Base-by-base conservation (phyloP, 176 grass and related monocot genomes). In the Rhynchospora breviuscula region DNA sequence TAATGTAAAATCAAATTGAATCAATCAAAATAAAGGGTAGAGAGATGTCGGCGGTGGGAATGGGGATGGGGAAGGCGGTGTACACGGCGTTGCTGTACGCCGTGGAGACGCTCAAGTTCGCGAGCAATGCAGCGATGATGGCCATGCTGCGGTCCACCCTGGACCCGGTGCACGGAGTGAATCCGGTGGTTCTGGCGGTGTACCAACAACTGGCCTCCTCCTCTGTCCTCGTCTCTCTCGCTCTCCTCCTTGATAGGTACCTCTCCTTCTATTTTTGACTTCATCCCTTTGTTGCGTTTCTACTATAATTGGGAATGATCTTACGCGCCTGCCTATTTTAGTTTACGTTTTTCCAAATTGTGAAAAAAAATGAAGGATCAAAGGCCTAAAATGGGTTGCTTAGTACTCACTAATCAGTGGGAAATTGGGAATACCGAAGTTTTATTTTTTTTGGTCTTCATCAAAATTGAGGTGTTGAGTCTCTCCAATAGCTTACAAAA, bases 121-220 rank as follows among this genome's bases (percentile, higher is more conserved):
- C 47, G 10, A 45, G 63, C 33, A 58, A 61, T 7, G 52, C 67
- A 7, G 25, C 19, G 17, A 17, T 76, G 44, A 75, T 85, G 53
- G 67, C 59, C 17, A 85, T 85, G 40, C 33, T 85, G 43, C 68
- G 71, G 68, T 74, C 69, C 15, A 76, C 71, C 26, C 68, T 85
- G 54, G 52, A 85, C 15, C 69, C 83, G 11, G 35, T n/a, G 53
- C n/a, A 75, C 54, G 83, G 68, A 10, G 83, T 76, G 35, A 85
- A 71, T 4, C 31, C 83, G 22, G 31, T 85, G 10, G 83, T 85
- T 9, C 67, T 85, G 0, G 29, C 59, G 12, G 69, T 61, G 56
- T 85, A 85, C 51, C 48, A 85, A 25, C 83, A 85, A 63, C 83
- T 85, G 47, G 83, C 71, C 83, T 85, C 83, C 18, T 19, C 58